phyloP scores from a whole-genome alignment of 2,329 filamentous ascomycete genomes.

The Diaporthe eres region DNA sequence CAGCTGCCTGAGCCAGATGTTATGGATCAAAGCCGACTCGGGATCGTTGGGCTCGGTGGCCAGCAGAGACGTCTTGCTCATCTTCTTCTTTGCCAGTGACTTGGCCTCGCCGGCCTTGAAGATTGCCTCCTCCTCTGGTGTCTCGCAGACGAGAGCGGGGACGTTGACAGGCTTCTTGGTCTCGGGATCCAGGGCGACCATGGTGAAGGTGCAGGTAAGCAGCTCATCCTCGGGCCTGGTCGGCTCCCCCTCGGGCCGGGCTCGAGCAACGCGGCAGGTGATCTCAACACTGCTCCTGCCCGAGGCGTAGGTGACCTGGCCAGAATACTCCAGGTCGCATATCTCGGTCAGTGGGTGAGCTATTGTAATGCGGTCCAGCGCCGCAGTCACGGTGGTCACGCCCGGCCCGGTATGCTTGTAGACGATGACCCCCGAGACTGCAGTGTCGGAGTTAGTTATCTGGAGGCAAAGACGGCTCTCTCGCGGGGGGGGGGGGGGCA shows the following conservation, averaged over 20 bases:
- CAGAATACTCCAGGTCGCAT: slow-evolving; percentile 81
- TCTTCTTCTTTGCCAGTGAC: slow-evolving; percentile 71
- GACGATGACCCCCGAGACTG: slow-evolving; percentile 73
- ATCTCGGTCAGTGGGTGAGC: slow-evolving; percentile 82
- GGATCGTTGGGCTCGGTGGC: slow-evolving; percentile 78
- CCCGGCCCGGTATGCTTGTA: slow-evolving; percentile 76
- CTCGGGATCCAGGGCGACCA: slow-evolving; percentile 79
- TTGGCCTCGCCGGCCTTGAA: slow-evolving; percentile 76
- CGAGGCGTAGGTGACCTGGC: slow-evolving; percentile 75
- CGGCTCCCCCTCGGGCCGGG: slow-evolving; percentile 69
- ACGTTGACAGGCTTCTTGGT: slow-evolving; percentile 76
- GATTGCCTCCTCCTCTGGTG: slow-evolving; percentile 73
- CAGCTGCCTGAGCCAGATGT: slow-evolving; percentile 79
- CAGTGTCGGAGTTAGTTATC: not conserved
- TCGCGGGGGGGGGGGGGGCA: not conserved
- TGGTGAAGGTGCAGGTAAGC: slow-evolving; percentile 74
- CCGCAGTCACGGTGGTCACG: slow-evolving; percentile 65
- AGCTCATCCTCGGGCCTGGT: slow-evolving; percentile 60
- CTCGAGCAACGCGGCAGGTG: slow-evolving; percentile 80
- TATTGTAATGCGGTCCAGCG: slow-evolving; percentile 67
- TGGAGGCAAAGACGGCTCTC: not conserved
- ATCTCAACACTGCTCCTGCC: slow-evolving; percentile 82
- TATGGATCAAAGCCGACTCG: slow-evolving; percentile 80
- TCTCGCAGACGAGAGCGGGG: slow-evolving; percentile 71
- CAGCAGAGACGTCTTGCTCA: slow-evolving; percentile 72